Conservation (phyloP, 345 rosid genomes). For the Eucalyptus tenuipes region DNA sequence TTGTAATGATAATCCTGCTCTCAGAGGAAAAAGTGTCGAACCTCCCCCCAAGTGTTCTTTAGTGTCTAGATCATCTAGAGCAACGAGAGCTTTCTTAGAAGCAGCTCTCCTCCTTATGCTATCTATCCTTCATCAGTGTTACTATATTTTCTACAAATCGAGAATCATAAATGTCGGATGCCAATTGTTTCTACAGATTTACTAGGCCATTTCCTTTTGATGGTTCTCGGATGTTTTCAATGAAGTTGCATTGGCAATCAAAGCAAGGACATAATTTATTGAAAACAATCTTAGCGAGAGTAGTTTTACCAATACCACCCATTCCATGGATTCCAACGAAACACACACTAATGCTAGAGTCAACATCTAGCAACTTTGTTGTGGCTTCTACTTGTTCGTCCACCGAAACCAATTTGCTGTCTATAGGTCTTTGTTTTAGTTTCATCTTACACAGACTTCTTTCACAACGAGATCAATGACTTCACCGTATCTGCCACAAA, state of each 20-base stretch:
- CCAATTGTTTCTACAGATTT: rapidly evolving
- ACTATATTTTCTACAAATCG: background rate
- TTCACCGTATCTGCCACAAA: background rate
- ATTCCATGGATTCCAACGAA: background rate
- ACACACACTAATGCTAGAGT: background rate
- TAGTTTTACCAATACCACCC: background rate
- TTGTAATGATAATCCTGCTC: background rate
- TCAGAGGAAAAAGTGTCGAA: rapidly evolving
- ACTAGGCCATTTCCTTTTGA: background rate
- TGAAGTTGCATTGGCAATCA: background rate
- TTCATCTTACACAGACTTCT: rapidly evolving
- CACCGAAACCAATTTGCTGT: background rate
- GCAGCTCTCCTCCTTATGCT: background rate
- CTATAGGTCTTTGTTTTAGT: background rate
- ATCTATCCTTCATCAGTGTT: background rate
- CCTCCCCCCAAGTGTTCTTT: background rate
- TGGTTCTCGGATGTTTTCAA: background rate
- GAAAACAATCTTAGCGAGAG: background rate
- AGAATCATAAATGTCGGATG: background rate
- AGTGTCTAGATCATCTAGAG: background rate
- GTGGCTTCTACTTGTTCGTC: background rate
- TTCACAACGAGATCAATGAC: background rate
- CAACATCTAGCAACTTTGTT: background rate
- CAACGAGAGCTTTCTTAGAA: background rate
- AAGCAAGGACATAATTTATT: background rate